Percentiles rank a stretch among this genome's conserved stretches.
These are phyloP conservation scores for Saitozyma podzolica DNA, from an alignment of 768 basidiomycete species.

Conservation along the genomic window DNA sequence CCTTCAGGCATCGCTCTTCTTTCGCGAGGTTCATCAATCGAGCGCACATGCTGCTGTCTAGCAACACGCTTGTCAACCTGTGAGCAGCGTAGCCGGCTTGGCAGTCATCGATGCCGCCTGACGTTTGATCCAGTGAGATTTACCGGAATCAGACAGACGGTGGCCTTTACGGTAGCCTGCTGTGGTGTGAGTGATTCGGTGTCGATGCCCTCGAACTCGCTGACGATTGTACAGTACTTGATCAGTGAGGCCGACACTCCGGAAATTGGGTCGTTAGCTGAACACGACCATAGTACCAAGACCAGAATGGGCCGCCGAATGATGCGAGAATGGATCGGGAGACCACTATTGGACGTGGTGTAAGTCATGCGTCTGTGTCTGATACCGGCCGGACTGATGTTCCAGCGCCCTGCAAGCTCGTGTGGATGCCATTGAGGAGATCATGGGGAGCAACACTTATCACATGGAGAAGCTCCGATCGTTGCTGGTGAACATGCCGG, in stretches of 20 bases:
- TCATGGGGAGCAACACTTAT: slow-evolving; percentile 62
- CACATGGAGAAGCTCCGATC: slow-evolving; percentile 68
- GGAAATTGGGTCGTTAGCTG: not conserved
- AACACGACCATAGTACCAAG: slow-evolving; percentile 57
- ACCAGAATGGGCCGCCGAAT: slow-evolving; percentile 86
- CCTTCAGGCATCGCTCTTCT: slow-evolving; percentile 72
- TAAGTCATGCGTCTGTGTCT: slow-evolving; percentile 45
- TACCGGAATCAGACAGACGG: slow-evolving; percentile 85
- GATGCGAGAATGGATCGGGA: slow-evolving; percentile 80
- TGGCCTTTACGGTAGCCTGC: slow-evolving; percentile 69
- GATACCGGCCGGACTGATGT: not conserved
- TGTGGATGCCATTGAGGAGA: slow-evolving; percentile 81
- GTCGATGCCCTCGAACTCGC: not conserved
- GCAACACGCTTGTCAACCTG: slow-evolving; percentile 82
- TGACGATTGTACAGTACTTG: slow-evolving; percentile 59
- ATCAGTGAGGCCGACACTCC: slow-evolving; percentile 55
- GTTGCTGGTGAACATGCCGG: slow-evolving; percentile 71
- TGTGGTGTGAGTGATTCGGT: slow-evolving; percentile 57
- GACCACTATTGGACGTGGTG: slow-evolving; percentile 74
- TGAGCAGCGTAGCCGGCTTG: slow-evolving; percentile 42
- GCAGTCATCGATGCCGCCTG: not conserved
- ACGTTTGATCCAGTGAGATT: slow-evolving; percentile 63
- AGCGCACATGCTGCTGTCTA: slow-evolving; percentile 81
- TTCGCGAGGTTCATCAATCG: slow-evolving; percentile 73
- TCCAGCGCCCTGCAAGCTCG: slow-evolving; percentile 71